Conservation (phyloP, 345 rosid genomes). For the Dovyalis caffra region DNA sequence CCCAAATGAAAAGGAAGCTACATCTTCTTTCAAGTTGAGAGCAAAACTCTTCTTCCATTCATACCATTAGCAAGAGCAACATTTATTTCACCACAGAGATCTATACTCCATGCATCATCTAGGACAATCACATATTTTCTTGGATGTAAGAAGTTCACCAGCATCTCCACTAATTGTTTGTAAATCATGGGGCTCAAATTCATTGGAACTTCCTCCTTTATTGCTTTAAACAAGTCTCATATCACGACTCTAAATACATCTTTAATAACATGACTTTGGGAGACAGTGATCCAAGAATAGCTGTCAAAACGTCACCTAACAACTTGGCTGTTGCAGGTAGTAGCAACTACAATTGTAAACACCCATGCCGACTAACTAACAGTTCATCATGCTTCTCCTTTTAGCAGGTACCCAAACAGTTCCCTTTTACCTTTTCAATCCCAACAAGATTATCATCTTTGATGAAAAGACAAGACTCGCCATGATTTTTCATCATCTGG, state of each 20-base stretch:
- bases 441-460: conserved; percentile 27
- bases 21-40: conserved; percentile 29
- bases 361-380: conserved; percentile 39
- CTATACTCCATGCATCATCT: conserved; percentile 31
- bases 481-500: conserved; percentile 10
- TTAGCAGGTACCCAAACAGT: conserved; percentile 1
- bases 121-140: conserved; percentile 32
- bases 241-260: conserved; percentile 27
- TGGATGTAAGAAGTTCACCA: conserved; percentile 26
- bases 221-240: background rate
- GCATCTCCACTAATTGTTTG: conserved; percentile 30
- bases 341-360: conserved; percentile 41
- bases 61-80: conserved; percentile 29
- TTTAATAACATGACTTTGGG: conserved; percentile 29
- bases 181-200: conserved; percentile 27
- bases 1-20: conserved; percentile 28
- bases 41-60: conserved; percentile 33
- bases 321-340: conserved; percentile 21
- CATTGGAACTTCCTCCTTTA: background rate
- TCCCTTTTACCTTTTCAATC: background rate
- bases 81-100: conserved; percentile 35
- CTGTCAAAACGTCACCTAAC: conserved; percentile 34
- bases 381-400: conserved; percentile 21
- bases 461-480: conserved; percentile 33
- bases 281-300: conserved; percentile 39